phyloP scores from a whole-genome alignment of 192 early-diverging fungal species.

The Radiomyces spectabilis region DNA sequence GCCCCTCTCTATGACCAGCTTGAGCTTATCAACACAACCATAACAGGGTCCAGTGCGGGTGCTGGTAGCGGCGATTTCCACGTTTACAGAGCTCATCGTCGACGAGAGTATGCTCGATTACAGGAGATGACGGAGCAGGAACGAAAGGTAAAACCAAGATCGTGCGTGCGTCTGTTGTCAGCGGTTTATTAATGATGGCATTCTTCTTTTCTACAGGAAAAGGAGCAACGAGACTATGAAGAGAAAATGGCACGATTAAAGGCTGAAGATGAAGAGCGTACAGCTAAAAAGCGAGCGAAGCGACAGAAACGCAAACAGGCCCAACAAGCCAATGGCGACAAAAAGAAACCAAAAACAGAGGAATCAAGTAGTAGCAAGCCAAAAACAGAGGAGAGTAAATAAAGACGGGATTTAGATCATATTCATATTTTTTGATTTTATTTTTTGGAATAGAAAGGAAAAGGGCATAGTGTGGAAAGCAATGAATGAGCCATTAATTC shows the following conservation, averaged over 20 bases:
- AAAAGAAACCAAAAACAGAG: constrained; percentile 22
- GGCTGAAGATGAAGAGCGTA: constrained; percentile 70
- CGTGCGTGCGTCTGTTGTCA: too few species aligned
- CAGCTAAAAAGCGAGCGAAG: constrained; percentile 84
- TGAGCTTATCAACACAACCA: not conserved
- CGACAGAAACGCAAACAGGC: constrained; percentile 67
- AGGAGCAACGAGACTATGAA: constrained; percentile 52
- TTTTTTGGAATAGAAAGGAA: too few species aligned
- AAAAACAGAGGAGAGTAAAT: too few species aligned
- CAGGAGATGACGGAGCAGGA: constrained; percentile 71
- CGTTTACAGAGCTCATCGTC: constrained; percentile 78
- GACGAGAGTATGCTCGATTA: constrained; percentile 78
- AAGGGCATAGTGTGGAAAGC: not conserved
- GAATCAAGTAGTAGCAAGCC: too few species aligned
- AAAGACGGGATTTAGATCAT: too few species aligned
- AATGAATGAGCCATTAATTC: too few species aligned
- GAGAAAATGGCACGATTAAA: constrained; percentile 47
- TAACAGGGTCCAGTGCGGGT: constrained; percentile 82
- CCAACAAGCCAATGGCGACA: constrained; percentile 34
- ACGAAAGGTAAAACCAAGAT: constrained; percentile 45
- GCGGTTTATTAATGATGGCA: too few species aligned
- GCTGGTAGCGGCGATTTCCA: constrained; percentile 96
- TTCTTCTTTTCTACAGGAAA: constrained; percentile 30
- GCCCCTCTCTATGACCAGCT: too few species aligned
- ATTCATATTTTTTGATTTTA: not conserved